Evolutionary conservation across 2,329 filamentous ascomycete genomes (phyloP).

Genomic region (Cylindrodendrum hubeiense): DNA sequence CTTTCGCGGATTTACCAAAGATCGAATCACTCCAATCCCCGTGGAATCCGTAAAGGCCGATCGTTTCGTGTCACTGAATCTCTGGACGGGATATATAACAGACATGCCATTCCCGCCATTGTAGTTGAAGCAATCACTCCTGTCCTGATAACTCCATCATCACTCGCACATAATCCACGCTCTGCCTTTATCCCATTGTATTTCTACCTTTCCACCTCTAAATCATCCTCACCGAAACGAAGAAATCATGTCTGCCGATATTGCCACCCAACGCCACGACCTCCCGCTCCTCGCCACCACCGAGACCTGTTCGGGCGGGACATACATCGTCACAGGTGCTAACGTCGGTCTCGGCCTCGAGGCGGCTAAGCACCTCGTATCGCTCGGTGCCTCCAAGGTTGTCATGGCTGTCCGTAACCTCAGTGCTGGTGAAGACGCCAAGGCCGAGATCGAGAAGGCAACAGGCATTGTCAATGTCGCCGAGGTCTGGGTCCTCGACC

Average conservation of each 20-base stretch:
- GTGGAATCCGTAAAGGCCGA: slow-evolving; percentile 11
- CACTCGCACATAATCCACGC: no score
- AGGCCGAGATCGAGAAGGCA: slow-evolving; percentile 22
- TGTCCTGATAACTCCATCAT: not conserved
- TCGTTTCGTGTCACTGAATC: no score
- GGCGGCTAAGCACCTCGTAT: slow-evolving; percentile 53
- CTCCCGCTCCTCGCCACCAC: slow-evolving; percentile 23
- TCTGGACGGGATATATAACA: not conserved
- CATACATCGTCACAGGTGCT: slow-evolving; percentile 54
- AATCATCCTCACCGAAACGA: not conserved
- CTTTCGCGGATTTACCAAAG: not conserved
- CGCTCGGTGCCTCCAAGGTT: slow-evolving; percentile 51
- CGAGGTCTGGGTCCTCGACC: slow-evolving; percentile 27
- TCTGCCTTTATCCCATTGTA: no score
- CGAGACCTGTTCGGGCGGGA: slow-evolving; percentile 32
- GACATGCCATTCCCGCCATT: not conserved
- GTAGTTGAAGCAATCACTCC: not conserved
- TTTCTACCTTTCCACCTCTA: not conserved
- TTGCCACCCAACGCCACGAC: slow-evolving; percentile 4
- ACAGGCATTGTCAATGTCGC: slow-evolving; percentile 23
- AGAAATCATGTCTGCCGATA: not conserved
- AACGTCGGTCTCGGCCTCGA: slow-evolving; percentile 57
- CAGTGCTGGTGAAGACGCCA: slow-evolving; percentile 18
- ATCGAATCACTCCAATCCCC: not conserved
- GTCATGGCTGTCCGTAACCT: slow-evolving; percentile 49